Conservation (phyloP, 805 yeast species). For the Schwanniomyces occidentalis region DNA sequence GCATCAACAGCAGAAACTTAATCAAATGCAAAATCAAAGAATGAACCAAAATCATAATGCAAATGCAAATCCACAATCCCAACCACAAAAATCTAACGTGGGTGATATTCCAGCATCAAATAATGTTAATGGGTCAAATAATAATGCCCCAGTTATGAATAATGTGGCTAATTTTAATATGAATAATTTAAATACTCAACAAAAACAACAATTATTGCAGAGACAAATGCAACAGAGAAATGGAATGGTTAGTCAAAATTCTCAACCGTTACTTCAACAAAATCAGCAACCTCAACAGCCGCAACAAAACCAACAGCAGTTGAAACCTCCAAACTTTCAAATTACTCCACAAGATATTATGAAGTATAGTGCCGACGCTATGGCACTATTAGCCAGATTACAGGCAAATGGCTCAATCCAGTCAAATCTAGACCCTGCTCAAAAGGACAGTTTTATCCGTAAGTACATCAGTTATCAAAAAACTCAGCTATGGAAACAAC, state of each 20-base stretch:
- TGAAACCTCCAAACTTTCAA: conserved; percentile 29
- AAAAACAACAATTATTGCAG: conserved; percentile 38
- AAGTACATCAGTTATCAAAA: conserved; percentile 43
- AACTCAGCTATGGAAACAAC: conserved; percentile 27
- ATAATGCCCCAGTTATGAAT: conserved; percentile 15
- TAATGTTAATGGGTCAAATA: conserved; percentile 10
- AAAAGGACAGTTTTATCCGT: conserved; percentile 38
- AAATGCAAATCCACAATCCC: conserved; percentile 13
- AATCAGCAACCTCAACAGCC: conserved; percentile 19
- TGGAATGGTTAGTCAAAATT: conserved; percentile 15
- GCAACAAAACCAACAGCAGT: conserved; percentile 28
- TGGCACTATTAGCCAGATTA: conserved; percentile 35
- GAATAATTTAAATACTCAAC: conserved; percentile 33
- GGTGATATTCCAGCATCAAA: conserved; percentile 1
- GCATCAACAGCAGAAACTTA: conserved; percentile 45
- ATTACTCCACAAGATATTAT: conserved; percentile 39
- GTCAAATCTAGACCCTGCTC: conserved; percentile 34
- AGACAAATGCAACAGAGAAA: conserved; percentile 33
- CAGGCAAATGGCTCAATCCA: conserved; percentile 38
- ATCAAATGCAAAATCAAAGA: conserved; percentile 20
- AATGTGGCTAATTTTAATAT: conserved; percentile 16
- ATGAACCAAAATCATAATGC: conserved; percentile 13
- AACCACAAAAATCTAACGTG: conserved; percentile 9
- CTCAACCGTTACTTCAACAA: conserved; percentile 22
- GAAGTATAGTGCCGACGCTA: conserved; percentile 41